These are phyloP conservation scores for Hylodesmum podocarpum DNA, from an alignment of 306 rosid species.

Conservation along the genomic window DNA sequence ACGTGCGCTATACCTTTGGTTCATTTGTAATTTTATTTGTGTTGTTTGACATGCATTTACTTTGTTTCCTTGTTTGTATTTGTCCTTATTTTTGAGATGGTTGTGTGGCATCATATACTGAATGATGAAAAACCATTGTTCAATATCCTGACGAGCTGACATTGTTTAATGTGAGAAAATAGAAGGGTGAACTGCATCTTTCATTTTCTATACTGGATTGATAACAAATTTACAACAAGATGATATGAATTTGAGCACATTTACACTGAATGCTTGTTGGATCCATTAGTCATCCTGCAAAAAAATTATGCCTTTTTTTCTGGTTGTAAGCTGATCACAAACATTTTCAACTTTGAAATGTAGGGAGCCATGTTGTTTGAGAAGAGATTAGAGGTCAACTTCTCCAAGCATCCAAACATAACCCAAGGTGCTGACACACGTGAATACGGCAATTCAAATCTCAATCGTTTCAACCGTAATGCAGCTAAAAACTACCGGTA, in stretches of 20 bases:
- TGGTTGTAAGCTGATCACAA: not conserved
- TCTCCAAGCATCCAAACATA: constrained; percentile 76
- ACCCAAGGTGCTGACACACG: constrained; percentile 90
- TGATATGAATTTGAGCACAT: not conserved
- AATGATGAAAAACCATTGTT: not conserved
- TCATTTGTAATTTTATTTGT: not conserved
- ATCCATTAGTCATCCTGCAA: not conserved
- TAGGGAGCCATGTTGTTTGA: constrained; percentile 87
- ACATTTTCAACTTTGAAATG: constrained; percentile 7
- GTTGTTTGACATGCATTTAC: not conserved
- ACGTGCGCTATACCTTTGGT: not conserved
- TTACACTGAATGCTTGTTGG: not conserved
- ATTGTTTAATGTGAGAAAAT: not conserved
- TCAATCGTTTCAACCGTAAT: constrained; percentile 91
- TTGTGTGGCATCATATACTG: not conserved
- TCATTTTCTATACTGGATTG: constrained; percentile 9
- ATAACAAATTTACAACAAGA: not conserved
- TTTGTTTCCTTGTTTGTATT: not conserved
- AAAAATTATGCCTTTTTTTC: not conserved
- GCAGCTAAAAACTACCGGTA: constrained; percentile 95
- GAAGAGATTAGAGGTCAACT: constrained; percentile 87
- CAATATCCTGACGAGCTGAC: not conserved
- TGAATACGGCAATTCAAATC: constrained; percentile 78
- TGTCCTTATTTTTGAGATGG: constrained; percentile 5
- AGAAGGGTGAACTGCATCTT: not conserved